These are phyloP conservation scores for Pyracantha coccinea DNA, from an alignment of 331 rosid genomes.

Conservation along the genomic window DNA sequence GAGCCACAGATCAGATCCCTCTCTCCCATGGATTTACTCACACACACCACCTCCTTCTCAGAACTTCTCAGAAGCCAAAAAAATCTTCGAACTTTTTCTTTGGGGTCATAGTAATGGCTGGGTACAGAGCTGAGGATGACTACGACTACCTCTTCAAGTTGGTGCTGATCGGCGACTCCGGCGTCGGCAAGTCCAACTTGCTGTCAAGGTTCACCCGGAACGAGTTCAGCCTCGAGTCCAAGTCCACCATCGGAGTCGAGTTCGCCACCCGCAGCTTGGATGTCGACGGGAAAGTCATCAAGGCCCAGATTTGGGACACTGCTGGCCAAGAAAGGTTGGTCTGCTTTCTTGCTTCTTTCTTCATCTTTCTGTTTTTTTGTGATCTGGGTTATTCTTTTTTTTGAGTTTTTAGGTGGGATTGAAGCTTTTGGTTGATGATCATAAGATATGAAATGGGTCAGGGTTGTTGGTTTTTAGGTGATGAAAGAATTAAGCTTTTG, in stretches of 20 bases:
- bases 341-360: neutral
- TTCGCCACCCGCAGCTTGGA: slow-evolving; percentile 45
- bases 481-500: neutral
- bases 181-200: slow-evolving; percentile 50
- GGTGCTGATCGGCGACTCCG: slow-evolving; percentile 62
- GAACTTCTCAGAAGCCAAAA: neutral
- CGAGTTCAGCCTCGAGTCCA: slow-evolving; percentile 54
- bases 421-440: neutral
- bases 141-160: slow-evolving; percentile 72
- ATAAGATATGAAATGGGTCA: neutral
- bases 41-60: too few species aligned
- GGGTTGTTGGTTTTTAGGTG: neutral
- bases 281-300: slow-evolving; percentile 38
- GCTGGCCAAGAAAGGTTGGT: slow-evolving; percentile 50
- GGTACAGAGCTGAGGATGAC: slow-evolving; percentile 67
- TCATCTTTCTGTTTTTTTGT: neutral
- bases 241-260: slow-evolving; percentile 55
- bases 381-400: slow-evolving; percentile 9
- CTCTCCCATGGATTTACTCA: too few species aligned
- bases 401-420: neutral
- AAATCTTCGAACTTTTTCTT: too few species aligned
- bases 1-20: too few species aligned
- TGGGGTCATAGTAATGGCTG: slow-evolving; percentile 29
- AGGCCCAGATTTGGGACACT: slow-evolving; percentile 60
- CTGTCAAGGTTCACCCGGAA: slow-evolving; percentile 50